Conservation (phyloP, 2,329 filamentous ascomycete species). For the Trichoderma sp. region DNA sequence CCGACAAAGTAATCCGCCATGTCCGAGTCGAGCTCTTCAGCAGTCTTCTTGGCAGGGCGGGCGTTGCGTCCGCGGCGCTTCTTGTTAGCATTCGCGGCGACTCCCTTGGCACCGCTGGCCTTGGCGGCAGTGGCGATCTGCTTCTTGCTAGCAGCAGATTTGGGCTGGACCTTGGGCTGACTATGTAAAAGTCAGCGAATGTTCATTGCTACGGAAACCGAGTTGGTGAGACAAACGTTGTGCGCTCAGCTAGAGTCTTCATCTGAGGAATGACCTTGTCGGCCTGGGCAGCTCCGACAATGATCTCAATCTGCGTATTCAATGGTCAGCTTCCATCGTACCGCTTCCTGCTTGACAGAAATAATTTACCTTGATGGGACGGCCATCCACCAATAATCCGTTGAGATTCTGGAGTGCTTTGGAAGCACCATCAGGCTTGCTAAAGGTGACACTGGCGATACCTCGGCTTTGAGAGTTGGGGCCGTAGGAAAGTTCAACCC, state of each 20-base stretch:
- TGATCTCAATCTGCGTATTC: conserved; percentile 72
- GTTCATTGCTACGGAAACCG: not conserved
- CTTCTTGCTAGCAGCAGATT: conserved; percentile 76
- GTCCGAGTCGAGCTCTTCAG: conserved; percentile 92
- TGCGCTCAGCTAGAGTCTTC: conserved; percentile 77
- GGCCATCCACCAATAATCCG: conserved; percentile 83
- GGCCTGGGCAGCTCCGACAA: conserved; percentile 73
- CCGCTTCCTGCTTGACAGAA: not conserved
- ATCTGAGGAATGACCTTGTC: conserved; percentile 63
- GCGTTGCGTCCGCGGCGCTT: conserved; percentile 57
- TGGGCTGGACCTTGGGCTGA: conserved; percentile 56
- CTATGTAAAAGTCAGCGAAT: conserved; percentile 22
- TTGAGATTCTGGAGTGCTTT: conserved; percentile 83
- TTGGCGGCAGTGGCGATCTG: conserved; percentile 39
- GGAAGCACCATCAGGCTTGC: conserved; percentile 73
- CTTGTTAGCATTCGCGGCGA: conserved; percentile 47
- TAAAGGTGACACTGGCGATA: conserved; percentile 85
- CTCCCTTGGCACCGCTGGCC: conserved; percentile 41
- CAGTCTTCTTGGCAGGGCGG: conserved; percentile 78
- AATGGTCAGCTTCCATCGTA: not conserved
- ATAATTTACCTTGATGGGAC: conserved; percentile 75
- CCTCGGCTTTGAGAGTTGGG: conserved; percentile 89
- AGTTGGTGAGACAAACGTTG: conserved; percentile 42
- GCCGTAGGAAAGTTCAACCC: conserved; percentile 87
- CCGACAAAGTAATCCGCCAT: conserved; percentile 91